phyloP scores from a whole-genome alignment of 1,284 basidiomycete genomes.

The Ustilago tritici region DNA sequence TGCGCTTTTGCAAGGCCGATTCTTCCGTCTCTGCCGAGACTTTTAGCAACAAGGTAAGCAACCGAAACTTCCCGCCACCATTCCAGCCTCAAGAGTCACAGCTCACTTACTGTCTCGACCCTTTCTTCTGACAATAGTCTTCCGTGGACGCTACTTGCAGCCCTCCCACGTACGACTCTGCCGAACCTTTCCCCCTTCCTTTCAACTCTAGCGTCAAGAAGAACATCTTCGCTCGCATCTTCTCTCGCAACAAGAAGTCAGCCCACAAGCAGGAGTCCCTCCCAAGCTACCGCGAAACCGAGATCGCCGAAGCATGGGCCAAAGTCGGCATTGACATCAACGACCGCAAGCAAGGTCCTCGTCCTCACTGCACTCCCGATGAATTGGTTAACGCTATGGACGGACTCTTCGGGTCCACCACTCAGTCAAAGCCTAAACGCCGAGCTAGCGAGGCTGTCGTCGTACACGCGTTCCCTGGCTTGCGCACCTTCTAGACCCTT shows the following conservation, averaged over 20 bases:
- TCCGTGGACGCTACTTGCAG: constrained; percentile 13
- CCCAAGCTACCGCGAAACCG: constrained; percentile 43
- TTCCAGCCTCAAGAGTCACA: neutral
- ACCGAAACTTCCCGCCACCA: neutral
- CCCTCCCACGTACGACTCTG: constrained; percentile 28
- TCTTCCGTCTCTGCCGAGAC: constrained; percentile 1
- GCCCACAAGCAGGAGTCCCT: neutral
- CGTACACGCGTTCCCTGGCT: constrained; percentile 4
- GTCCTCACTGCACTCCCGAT: constrained; percentile 43
- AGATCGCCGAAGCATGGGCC: constrained; percentile 39
- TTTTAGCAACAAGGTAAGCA: constrained; percentile 17
- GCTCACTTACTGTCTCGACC: neutral
- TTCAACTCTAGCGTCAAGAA: constrained; percentile 7
- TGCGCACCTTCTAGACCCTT: neutral
- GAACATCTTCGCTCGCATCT: constrained; percentile 32
- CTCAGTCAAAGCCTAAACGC: constrained; percentile 2
- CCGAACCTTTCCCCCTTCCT: neutral
- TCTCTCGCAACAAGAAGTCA: constrained; percentile 22
- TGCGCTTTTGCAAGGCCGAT: constrained; percentile 11
- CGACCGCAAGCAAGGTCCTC: constrained; percentile 40
- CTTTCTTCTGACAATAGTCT: constrained; percentile 9
- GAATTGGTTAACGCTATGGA: constrained; percentile 36
- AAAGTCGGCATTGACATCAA: constrained; percentile 47
- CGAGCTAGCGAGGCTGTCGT: neutral
- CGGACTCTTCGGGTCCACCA: constrained; percentile 30